Evolutionary conservation across 306 rosid species (phyloP), one percentile per base, ranked within the genome.

Genomic region (Boehmeria nivea): DNA sequence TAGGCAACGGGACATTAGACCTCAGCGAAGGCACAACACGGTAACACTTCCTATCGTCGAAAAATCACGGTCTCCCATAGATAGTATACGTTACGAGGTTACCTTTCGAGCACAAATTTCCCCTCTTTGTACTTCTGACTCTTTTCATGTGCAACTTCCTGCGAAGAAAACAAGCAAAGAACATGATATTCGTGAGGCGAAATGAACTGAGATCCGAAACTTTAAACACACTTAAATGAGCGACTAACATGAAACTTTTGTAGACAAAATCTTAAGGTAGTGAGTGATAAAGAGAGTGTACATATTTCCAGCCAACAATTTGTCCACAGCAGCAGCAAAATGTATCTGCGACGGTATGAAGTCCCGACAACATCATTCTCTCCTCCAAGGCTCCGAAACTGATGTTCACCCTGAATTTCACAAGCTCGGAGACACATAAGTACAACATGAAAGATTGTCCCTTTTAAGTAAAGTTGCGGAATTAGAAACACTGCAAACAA

Each of bases 251-350:
- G 36, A 31, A 31, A n/a, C n/a, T n/a, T n/a, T n/a, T n/a, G n/a
- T n/a, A n/a, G n/a, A n/a, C n/a, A n/a, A n/a, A n/a, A n/a, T n/a
- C n/a, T 31, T 6, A 10, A 17, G 13, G 1, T 36, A 65, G 17
- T 38, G 67, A 27, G 71, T 19, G 69, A 50, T 50, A 66, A 56
- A 49, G 63, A 72, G 52, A 56, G 16, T 8, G 67, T 83, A 89
- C 90, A 60, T 89, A 89, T 89, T 89, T 89, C 97, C 97, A 89
- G 54, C 97, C 97, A n/a, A 86, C 72, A 23, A 83, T 86, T 66
- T 89, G 95, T 49, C 97, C 94, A 63, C 97, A 89, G 46, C 66
- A 67, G 76, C 97, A 89, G 76, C 95, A 89, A 81, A 83, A 86
- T 48, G 80, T 76, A 57, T 89, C 97, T 1, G 80, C 83, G 43